Evolutionary conservation across 495 filamentous ascomycete genomes (phyloP), one percentile per base, ranked within the genome.

Genomic region (Aspergillus sclerotioniger): DNA sequence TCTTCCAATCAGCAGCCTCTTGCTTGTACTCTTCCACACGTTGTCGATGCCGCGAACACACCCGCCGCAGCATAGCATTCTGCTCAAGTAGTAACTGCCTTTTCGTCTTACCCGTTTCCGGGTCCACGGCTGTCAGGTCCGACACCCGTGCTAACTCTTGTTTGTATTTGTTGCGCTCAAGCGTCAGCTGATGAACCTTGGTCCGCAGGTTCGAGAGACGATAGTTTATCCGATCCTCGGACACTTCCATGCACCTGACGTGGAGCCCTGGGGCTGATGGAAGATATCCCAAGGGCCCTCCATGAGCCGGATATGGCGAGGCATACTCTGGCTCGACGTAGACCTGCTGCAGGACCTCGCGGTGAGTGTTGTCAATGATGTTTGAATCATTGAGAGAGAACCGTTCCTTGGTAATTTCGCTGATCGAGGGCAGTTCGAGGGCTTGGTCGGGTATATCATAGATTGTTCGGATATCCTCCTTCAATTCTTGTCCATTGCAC

Each of bases 201-300:
- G 44, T 15, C 29, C 54, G 59, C 48, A 66, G 29, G 16, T 17
- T 29, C 12, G 47, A 25, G 0, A 70, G 29, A 19, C 62, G 62
- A 51, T 53, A 29, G 29, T 59, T 54, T 17, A 54, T 45, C 28
- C 53, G 53, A 8, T 62, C 54, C 1, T 66, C 60, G 6, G 50
- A 60, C 10, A 65, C 57, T 54, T 67, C 65, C 17, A 64, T 51
- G 20, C 32, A 66, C 45, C 56, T 64, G n/a, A 67, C 58, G 43
- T 71, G 68, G 17, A 66, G 33, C 3, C 49, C 48, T 7, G 68
- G 65, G 6, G 63, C 51, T 0, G 68, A 71, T 32, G 68, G 68
- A 20, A 68, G 46, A 48, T 71, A 71, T 0, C 65, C 65, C 21
- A 71, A 47, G 17, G 59, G 61, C 1, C 65, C 65, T n/a, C 60